Evolutionary conservation across 345 rosid genomes (phyloP).

Genomic region (Raphanus raphanistrum): DNA sequence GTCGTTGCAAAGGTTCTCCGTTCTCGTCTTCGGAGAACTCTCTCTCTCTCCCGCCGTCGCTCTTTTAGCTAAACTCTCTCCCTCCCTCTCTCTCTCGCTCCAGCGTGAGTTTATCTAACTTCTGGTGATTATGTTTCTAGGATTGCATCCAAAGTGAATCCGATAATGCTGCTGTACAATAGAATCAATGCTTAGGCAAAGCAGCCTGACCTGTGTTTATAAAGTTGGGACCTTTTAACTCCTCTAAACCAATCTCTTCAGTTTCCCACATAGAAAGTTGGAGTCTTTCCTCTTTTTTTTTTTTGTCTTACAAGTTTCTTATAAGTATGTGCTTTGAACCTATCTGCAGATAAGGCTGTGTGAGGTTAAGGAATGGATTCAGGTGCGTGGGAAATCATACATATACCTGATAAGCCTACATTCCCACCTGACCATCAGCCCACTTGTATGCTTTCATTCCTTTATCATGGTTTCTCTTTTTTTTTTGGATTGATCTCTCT

Average conservation of each 20-base stretch:
- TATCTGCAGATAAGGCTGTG: slow-evolving; percentile 4
- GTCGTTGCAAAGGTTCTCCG: background rate
- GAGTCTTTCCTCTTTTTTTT: background rate
- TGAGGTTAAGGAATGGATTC: slow-evolving; percentile 27
- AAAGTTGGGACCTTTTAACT: background rate
- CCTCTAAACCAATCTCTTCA: background rate
- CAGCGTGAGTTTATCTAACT: slow-evolving; percentile 9
- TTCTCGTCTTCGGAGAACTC: background rate
- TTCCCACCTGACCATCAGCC: slow-evolving; percentile 57
- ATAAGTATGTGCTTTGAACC: background rate
- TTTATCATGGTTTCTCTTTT: background rate
- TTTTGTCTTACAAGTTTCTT: too few relatives aligned
- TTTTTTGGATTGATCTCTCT: background rate
- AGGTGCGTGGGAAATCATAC: slow-evolving; percentile 43
- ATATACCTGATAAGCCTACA: slow-evolving; percentile 60
- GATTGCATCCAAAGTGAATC: slow-evolving; percentile 7
- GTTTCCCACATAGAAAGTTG: background rate
- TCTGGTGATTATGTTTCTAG: background rate
- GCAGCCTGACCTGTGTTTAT: background rate
- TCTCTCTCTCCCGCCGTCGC: too few relatives aligned
- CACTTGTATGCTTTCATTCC: slow-evolving; percentile 46
- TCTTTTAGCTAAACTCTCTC: background rate
- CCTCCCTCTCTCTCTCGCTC: background rate
- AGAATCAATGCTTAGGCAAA: background rate
- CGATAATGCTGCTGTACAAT: background rate